Evolutionary conservation across 306 rosid species (phyloP), one percentile per base, ranked within the genome.

Genomic region (Vigna mungo): DNA sequence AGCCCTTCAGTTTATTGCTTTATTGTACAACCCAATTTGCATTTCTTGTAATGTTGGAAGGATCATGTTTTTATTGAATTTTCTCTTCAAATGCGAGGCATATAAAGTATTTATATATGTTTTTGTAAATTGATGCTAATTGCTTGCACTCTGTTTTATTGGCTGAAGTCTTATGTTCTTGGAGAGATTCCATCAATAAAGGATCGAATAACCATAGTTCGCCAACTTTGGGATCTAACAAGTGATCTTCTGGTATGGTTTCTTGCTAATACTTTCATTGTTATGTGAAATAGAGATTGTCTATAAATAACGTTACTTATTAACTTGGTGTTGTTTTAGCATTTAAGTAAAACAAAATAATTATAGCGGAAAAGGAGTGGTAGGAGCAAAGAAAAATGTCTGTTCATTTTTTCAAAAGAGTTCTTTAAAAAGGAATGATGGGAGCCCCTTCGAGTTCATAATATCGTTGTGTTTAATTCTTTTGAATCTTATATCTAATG

Each of bases 181-280:
- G 99, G 99, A 77, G 97, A 95, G 89, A 95, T 95, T 61, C 97
- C 97, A 9, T 95, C 96, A 15, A 72, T 82, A 72, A 82, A 91
- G 87, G 99, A 95, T 84, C 89, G 96, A 37, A 87, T 95, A 74
- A 95, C 97, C 75, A 64, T 84, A 51, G 91, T 92, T 75, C 97
- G 99, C 76, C 97, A 92, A 83, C 99, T 95, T 66, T 95, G 97
- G 99, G 87, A 86, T 86, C 94, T 92, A 65, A 90, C 99, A 4
- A 74, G 0, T 75, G 98, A 91, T 88, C 92, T 90, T 78, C 88
- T 92, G 97, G 99, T 92, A 95, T 65, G 76, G 46, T 76, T 82
- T 74, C 51, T 52, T 13, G 68, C 55, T 48, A 72, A 9, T 63
- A 60, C 64, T 65, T 82, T 75, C 78, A 16, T 7, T 73, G 61